phyloP scores from a whole-genome alignment of 176 grass and related monocot genomes.

The Oryza nivara region DNA sequence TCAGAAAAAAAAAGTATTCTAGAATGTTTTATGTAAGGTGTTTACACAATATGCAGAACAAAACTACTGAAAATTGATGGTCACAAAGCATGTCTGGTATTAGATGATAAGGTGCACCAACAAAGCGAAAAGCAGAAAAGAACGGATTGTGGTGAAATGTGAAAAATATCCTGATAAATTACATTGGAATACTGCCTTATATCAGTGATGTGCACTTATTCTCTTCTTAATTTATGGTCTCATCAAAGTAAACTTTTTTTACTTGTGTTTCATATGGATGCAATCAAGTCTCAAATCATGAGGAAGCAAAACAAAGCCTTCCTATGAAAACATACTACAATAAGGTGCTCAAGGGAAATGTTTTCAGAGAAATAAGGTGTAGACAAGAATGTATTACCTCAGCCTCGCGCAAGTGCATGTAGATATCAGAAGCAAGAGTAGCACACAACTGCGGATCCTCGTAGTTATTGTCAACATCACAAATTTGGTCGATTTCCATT shows the following conservation, averaged over 20 bases:
- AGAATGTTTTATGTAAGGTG: neutral
- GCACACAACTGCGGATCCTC: constrained; percentile 85
- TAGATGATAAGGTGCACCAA: constrained; percentile 9
- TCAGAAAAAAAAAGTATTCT: neutral
- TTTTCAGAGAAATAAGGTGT: neutral
- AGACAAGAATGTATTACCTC: constrained; percentile 62
- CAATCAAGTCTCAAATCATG: neutral
- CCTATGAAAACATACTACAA: neutral
- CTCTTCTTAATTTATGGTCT: neutral
- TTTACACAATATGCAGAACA: neutral
- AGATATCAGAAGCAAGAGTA: constrained; percentile 92
- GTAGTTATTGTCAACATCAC: constrained; percentile 67
- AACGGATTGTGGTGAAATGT: neutral
- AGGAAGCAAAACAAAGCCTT: no score
- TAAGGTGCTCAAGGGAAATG: constrained; percentile 6
- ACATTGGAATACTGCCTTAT: neutral
- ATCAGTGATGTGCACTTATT: neutral
- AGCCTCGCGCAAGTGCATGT: constrained; percentile 82
- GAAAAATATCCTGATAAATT: neutral
- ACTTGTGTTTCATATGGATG: neutral
- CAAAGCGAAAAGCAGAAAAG: neutral
- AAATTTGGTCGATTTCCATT: constrained; percentile 69
- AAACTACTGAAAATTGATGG: neutral
- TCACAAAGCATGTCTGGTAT: neutral
- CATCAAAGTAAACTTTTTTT: neutral